Evolutionary conservation across 2,329 filamentous ascomycete species (phyloP), one percentile per base, ranked within the genome.

Genomic region (Ophiostoma novo-ulmi): DNA sequence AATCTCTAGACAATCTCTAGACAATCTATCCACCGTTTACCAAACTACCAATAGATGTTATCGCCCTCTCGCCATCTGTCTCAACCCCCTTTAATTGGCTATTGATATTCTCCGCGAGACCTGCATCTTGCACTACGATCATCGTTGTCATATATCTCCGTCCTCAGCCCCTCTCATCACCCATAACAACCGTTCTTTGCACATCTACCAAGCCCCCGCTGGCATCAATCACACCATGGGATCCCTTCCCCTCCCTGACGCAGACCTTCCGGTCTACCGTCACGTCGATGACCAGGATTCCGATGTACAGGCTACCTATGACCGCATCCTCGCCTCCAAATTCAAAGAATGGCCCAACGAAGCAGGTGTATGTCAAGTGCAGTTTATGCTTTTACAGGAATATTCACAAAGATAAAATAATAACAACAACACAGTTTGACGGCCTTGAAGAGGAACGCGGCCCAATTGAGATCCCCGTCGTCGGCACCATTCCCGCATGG

Each of bases 401-500:
- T n/a, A 38, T 26, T 58, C 3, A 31, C 31, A 11, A 31, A 13
- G 1, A 5, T 1, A 7, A 22, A 11, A 17, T 22, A 65, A 36
- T 65, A 20, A 41, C 63, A 67, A n/a, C 63, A 67, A 17, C 14
- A 11, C 68, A 92, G 89, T 93, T 93, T 75, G 85, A 91, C 71
- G 86, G 84, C 22, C 82, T 89, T 61, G 86, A 87, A 14, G 89
- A 93, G 75, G 85, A 91, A 73, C 84, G 84, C 4, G 84, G 85
- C 0, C 90, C 91, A 0, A 80, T 93, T 4, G 81, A 88, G 67
- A 83, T 94, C 14, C 75, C 76, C 0, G 83, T 94, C 5, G 82
- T 81, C 52, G 92, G 92, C 13, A 78, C 78, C 0, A 92, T 95
- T 68, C 92, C 92, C 1, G 71, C 82, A 1, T 94, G 91, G 82